Percentiles rank a stretch among this genome's conserved stretches.
Evolutionary conservation across 768 basidiomycete species (phyloP).

Genomic region (Rubroboletus pulcherrimus): DNA sequence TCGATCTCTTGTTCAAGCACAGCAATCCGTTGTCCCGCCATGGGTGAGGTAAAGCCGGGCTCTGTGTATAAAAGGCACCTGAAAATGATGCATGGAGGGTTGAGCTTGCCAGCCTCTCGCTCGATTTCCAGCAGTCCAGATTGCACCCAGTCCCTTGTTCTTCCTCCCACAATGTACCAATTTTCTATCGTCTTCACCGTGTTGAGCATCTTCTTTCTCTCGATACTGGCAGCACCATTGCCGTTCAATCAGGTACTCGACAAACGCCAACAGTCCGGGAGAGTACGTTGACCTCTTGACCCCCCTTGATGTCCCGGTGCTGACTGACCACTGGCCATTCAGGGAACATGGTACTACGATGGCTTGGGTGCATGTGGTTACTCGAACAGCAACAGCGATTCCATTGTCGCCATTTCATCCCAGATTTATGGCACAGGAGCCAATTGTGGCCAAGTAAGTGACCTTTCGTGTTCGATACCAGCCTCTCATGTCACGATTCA

Average conservation of each 20-base stretch:
- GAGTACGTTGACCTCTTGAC: conserved; percentile 38
- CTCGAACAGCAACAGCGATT: conserved; percentile 42
- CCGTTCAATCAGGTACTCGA: conserved; percentile 35
- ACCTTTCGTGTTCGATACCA: background rate
- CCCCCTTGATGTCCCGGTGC: background rate
- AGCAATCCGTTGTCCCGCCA: conserved; percentile 21
- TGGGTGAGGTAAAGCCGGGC: conserved; percentile 29
- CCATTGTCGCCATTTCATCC: conserved; percentile 61
- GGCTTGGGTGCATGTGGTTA: conserved; percentile 64
- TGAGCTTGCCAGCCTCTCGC: conserved; percentile 4
- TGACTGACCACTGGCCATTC: conserved; percentile 7
- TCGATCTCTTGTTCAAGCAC: conserved; percentile 24
- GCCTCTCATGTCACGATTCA: conserved; percentile 26
- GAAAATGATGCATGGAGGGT: conserved; percentile 1
- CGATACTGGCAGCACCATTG: conserved; percentile 39
- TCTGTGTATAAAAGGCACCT: conserved; percentile 25
- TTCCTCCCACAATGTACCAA: conserved; percentile 16
- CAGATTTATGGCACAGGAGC: conserved; percentile 49
- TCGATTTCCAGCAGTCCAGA: background rate
- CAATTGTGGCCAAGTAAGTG: conserved; percentile 59
- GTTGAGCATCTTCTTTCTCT: conserved; percentile 41
- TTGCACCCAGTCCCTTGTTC: background rate
- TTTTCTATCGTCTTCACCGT: conserved; percentile 30
- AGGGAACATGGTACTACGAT: conserved; percentile 70
- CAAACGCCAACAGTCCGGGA: conserved; percentile 46